Base-by-base conservation (phyloP, 306 rosid species). In the Cicer yamashitae region DNA sequence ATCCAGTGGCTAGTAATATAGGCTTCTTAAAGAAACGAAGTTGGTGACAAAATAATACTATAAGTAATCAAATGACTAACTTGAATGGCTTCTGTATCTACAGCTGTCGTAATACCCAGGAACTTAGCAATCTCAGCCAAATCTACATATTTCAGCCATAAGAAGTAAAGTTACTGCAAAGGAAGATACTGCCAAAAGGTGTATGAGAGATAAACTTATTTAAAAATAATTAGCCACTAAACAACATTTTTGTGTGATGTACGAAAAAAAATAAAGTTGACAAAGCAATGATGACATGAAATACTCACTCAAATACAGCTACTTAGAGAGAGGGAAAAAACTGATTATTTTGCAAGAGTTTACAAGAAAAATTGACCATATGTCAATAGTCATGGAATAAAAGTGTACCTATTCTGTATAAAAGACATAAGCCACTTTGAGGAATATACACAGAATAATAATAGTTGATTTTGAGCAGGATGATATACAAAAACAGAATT, bases 41-140 rank as follows among this genome's bases (percentile, higher is more conserved):
- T 13, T 0, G 37, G 75, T 54, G 61, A 69, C 0, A 61, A 61
- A 65, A 44, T 13, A 22, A 6, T 39, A 34, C 69, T 17, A 44
- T 5, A 53, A 43, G 40, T 72, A 25, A 70, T 51, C 41, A 66
- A 75, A 71, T 30, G 59, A 86, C 97, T 74, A 73, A 91, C 98
- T 82, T 93, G 98, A 79, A 93, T 91, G 68, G 89, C 96, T 78
- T 93, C 97, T 4, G 94, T 93, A 81, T 93, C 97, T 40, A 86
- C 84, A 61, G 90, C 75, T 70, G 92, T 84, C 7, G 92, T 93
- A 63, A 91, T 84, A 25, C 92, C 97, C 56, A 93, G 79, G 84
- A 93, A 93, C 86, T 91, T 93, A 0, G 98, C 98, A 12, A 93
- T 93, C 82, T 93, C 98, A 1, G 92, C 97, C 82, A 93, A 84